Evolutionary conservation across 78 protist species (phyloP).

Genomic region (Dictyostelium brefeldianum): DNA sequence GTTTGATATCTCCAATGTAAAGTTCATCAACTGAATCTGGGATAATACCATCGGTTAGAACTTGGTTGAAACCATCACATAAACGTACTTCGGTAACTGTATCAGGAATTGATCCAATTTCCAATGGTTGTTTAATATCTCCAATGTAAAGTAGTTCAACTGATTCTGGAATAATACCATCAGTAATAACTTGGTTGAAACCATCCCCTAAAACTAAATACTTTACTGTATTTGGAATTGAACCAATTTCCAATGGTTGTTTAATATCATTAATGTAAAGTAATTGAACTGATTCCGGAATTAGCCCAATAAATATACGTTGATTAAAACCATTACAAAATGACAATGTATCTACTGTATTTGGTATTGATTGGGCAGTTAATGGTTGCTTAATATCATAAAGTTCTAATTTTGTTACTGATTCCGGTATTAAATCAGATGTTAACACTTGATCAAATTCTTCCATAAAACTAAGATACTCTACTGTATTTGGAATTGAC

Average conservation of each 20-base stretch:
- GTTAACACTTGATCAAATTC: not conserved
- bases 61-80: not conserved
- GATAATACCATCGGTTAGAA: not conserved
- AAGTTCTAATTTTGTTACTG: not conserved
- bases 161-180: not conserved
- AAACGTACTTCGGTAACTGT: not conserved
- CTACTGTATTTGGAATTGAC: not conserved
- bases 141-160: not conserved
- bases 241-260: not conserved
- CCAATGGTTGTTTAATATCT: not conserved
- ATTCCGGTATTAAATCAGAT: not conserved
- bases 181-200: not conserved
- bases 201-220: not conserved
- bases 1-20: not conserved
- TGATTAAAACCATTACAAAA: not conserved
- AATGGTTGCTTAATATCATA: not conserved
- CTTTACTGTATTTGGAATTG: not conserved
- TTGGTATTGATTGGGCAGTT: not conserved
- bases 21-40: not conserved
- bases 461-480: not conserved
- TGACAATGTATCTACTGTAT: not conserved
- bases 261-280: not conserved
- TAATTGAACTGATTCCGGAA: not conserved
- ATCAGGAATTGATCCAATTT: not conserved
- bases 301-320: too few species aligned